These are phyloP conservation scores for Suillus fuscotomentosus DNA, from an alignment of 768 basidiomycete genomes.

Conservation along the genomic window DNA sequence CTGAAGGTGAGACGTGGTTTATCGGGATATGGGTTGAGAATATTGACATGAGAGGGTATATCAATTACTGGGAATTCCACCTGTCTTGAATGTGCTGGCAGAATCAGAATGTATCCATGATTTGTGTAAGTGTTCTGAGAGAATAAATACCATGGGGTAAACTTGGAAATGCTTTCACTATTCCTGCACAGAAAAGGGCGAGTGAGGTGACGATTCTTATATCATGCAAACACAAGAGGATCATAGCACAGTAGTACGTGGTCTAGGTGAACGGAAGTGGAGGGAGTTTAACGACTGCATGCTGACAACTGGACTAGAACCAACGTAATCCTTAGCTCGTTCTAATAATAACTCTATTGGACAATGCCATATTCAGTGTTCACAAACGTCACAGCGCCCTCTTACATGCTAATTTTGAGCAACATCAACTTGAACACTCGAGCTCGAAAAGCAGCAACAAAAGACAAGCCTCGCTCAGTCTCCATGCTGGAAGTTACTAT, in stretches of 20 bases:
- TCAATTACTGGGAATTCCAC: neutral
- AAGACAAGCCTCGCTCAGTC: too few species aligned
- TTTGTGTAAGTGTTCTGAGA: neutral
- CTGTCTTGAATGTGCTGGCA: neutral
- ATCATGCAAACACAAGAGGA: neutral
- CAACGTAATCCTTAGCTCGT: too few species aligned
- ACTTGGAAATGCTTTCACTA: neutral
- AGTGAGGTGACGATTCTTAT: neutral
- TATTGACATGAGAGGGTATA: neutral
- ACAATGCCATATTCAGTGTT: too few species aligned
- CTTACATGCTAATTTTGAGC: too few species aligned
- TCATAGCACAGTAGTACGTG: neutral
- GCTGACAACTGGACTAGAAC: too few species aligned
- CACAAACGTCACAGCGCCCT: too few species aligned
- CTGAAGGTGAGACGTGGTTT: conserved; percentile 57
- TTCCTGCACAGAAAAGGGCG: neutral
- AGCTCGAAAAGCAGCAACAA: too few species aligned
- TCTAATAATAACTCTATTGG: too few species aligned
- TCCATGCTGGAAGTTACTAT: too few species aligned
- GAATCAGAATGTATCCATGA: neutral
- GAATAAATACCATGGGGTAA: neutral
- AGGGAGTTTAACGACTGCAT: too few species aligned
- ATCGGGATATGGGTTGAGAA: conserved; percentile 40
- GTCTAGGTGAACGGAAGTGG: too few species aligned
- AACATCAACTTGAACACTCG: too few species aligned